Base-by-base conservation (phyloP, 2,329 filamentous ascomycete genomes). In the Calonectria honghensis region DNA sequence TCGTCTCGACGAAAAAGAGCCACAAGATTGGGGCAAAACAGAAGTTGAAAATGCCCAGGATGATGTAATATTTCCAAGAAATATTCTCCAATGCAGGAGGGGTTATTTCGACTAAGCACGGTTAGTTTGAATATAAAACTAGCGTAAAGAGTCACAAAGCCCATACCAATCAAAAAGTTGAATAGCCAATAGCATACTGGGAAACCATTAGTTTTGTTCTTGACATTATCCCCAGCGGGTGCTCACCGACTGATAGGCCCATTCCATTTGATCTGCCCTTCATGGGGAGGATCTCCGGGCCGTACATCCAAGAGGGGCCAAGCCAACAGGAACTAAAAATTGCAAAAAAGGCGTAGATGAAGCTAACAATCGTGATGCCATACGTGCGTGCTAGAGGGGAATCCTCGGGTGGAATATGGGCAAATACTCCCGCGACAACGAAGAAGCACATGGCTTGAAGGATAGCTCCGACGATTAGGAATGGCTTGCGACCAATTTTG, bases 191-290 rank as follows among this genome's bases (percentile, higher is more conserved):
- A 63, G 7, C 57, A 63, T 3, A 63, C 57, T 63, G 14, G 5
- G 9, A 24, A 14, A 20, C 0, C 3, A 29, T 63, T 20, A 63
- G 37, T 7, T 27, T 29, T 31, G 24, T 1, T 3, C 0, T 4
- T 18, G 2, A 4, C 0, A 3, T 7, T 11, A 10, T 3, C 3
- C 4, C 9, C 14, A 31, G 1, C 1, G 13, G 0, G 24, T 14
- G 45, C 57, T 41, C 14, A 63, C 57, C 57, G 10, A 63, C 57
- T 27, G 57, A 37, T 11, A 63, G 14, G 7, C 57, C 57, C 57
- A 63, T 63, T 2, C 57, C 57, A 31, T 41, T 37, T 3, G 57
- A 63, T 7, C 57, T 41, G 2, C 57, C 57, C 37, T 27, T 63
- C 57, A 63, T 63, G 1, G 57, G 57, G 16, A 63, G 57, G n/a